These are phyloP conservation scores for Kalmanozyma brasiliensis DNA, from an alignment of 1,284 basidiomycete genomes.

Conservation along the genomic window DNA sequence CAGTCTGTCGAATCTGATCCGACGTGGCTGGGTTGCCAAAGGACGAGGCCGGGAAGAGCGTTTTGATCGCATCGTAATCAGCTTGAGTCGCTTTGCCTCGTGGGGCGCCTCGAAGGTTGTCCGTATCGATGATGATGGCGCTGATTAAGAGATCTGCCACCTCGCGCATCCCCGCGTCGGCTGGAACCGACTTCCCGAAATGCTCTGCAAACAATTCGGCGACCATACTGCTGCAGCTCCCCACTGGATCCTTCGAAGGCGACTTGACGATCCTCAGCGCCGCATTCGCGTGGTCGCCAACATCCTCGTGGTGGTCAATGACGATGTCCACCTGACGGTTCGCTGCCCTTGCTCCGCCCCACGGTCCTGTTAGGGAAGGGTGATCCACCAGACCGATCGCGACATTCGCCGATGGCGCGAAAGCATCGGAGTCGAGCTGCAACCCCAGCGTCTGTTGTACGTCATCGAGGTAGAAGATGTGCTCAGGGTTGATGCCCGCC, in stretches of 20 bases:
- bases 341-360: slow-evolving; percentile 35
- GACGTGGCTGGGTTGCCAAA: slow-evolving; percentile 32
- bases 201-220: slow-evolving; percentile 45
- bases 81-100: slow-evolving; percentile 50
- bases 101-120: slow-evolving; percentile 55
- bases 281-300: slow-evolving; percentile 73
- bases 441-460: slow-evolving; percentile 31
- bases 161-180: slow-evolving; percentile 26
- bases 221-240: slow-evolving; percentile 50
- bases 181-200: slow-evolving; percentile 16
- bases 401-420: slow-evolving; percentile 31
- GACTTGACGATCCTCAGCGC: slow-evolving; percentile 53
- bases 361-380: slow-evolving; percentile 37
- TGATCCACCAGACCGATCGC: slow-evolving; percentile 56
- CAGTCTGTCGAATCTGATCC: slow-evolving; percentile 21
- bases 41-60: slow-evolving; percentile 50
- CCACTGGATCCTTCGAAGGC: slow-evolving; percentile 52
- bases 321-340: slow-evolving; percentile 75
- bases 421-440: slow-evolving; percentile 23
- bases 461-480: slow-evolving; percentile 50
- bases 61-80: slow-evolving; percentile 50
- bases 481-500: slow-evolving; percentile 21
- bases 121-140: slow-evolving; percentile 69
- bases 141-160: slow-evolving; percentile 63
- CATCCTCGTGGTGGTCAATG: slow-evolving; percentile 95